phyloP scores from a whole-genome alignment of 1,139 yeast species.

The Geotrichum europaeum region DNA sequence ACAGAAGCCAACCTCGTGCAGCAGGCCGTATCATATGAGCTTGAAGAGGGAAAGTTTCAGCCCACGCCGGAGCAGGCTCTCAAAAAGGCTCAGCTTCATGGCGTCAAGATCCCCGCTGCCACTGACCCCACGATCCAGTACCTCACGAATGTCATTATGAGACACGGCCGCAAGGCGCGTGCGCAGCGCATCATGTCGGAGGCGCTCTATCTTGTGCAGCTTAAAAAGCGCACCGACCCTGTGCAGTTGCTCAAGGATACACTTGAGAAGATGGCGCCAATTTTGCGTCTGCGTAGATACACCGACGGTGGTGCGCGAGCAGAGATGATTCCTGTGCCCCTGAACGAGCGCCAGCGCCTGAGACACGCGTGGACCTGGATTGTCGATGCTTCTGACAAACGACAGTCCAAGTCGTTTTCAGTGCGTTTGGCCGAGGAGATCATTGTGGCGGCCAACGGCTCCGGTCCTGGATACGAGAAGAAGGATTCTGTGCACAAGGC shows the following conservation, averaged over 20 bases:
- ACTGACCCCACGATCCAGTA: slow-evolving; percentile 69
- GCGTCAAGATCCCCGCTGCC: slow-evolving; percentile 53
- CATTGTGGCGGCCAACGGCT: slow-evolving; percentile 68
- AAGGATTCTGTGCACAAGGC: slow-evolving; percentile 75
- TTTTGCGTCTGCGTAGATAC: slow-evolving; percentile 69
- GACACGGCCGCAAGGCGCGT: slow-evolving; percentile 78
- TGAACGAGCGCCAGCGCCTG: slow-evolving; percentile 73
- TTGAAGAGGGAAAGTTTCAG: slow-evolving; percentile 21
- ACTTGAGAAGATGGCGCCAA: slow-evolving; percentile 78
- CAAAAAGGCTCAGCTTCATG: slow-evolving; percentile 47
- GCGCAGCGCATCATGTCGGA: slow-evolving; percentile 71
- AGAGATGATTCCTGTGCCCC: slow-evolving; percentile 72
- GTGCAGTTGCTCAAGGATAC: slow-evolving; percentile 66
- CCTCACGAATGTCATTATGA: slow-evolving; percentile 83
- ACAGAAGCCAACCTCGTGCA: slow-evolving; percentile 26
- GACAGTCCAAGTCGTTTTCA: slow-evolving; percentile 72
- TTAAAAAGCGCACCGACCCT: slow-evolving; percentile 70
- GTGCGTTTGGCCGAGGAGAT: slow-evolving; percentile 91
- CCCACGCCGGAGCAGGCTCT: slow-evolving; percentile 58
- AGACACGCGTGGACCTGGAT: slow-evolving; percentile 90
- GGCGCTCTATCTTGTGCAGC: slow-evolving; percentile 74
- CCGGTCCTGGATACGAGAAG: slow-evolving; percentile 79
- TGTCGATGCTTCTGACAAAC: slow-evolving; percentile 71
- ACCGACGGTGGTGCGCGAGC: slow-evolving; percentile 85
- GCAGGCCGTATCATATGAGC: slow-evolving; percentile 20